Evolutionary conservation across 345 rosid species (phyloP).

Genomic region (Toxicodendron radicans): DNA sequence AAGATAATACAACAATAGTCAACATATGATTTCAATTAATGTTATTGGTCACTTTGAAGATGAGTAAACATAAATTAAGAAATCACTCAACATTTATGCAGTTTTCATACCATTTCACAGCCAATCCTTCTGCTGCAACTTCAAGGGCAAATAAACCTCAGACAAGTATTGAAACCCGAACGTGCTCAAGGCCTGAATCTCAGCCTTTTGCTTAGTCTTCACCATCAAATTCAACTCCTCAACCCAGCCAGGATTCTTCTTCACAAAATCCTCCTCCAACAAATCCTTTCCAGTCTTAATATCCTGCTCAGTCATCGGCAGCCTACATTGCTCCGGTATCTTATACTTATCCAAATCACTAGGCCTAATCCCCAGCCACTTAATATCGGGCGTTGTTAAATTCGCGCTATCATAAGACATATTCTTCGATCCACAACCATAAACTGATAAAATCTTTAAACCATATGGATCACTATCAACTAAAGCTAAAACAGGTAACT

Average conservation of each 20-base stretch:
- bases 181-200: conserved; percentile 95
- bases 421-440: conserved; percentile 97
- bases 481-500: conserved; percentile 88
- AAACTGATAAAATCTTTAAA: conserved; percentile 85
- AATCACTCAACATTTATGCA: background rate
- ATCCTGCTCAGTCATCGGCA: conserved; percentile 99
- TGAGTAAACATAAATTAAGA: background rate
- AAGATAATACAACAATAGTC: background rate
- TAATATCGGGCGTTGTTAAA: conserved; percentile 92
- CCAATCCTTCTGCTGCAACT: conserved; percentile 99
- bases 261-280: conserved; percentile 96
- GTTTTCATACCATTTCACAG: conserved; percentile 38
- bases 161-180: conserved; percentile 96
- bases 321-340: conserved; percentile 89
- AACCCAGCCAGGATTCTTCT: conserved; percentile 98
- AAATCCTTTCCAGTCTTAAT: conserved; percentile 93
- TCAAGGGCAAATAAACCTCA: conserved; percentile 93
- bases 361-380: conserved; percentile 95
- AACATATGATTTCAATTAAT: background rate
- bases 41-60: background rate
- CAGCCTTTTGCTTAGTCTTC: conserved; percentile 95
- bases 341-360: conserved; percentile 89
- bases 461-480: conserved; percentile 99
- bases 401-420: conserved; percentile 97
- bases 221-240: conserved; percentile 97